Base-by-base conservation (phyloP, 2,329 filamentous ascomycete species). In the Alternaria consortialis region DNA sequence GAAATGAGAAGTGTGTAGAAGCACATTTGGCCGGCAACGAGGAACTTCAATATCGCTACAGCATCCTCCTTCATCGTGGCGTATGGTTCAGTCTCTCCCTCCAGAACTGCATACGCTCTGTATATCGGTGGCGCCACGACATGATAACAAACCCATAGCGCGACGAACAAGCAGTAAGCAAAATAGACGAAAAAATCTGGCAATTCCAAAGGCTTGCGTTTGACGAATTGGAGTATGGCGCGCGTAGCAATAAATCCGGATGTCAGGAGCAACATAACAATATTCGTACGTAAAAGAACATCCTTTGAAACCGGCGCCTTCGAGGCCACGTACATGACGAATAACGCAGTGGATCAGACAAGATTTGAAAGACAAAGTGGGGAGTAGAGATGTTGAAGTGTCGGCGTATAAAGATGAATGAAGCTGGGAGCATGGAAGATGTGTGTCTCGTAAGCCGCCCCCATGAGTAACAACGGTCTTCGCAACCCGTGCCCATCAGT, bases 21-120 rank as follows among this genome's bases (percentile, higher is more conserved):
- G 65, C 42, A 73, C 53, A 80, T 73, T n/a, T 77, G 77, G 17
- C 73, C 76, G 7, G 75, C 73, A 48, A 80, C 79, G 55, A 81
- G 77, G 17, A 77, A 66, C 50, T 74, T 75, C 29, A 78, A 65
- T 59, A 80, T 69, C 12, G 63, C 51, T 1, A 70, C 43, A 3
- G 65, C 64, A 46, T 80, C 79, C 1, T 75, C 48, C 29, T 57
- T 51, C 7, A 79, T 60, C 4, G 63, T 71, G 5, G 74, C 57
- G 50, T 80, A 80, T 0, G 68, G 64, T 8, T 57, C 34, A 7
- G 62, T 70, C 31, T 65, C 60, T 15, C 74, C 73, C 3, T 51
- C 47, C 23, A 60, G 34, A 5, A 77, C 72, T 7, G 62, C 71
- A 20, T 67, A 73, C 1, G 78, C 53, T 25, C 68, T 71, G 57